Evolutionary conservation across 495 filamentous ascomycete genomes (phyloP).

Genomic region (Penicillium roqueforti): DNA sequence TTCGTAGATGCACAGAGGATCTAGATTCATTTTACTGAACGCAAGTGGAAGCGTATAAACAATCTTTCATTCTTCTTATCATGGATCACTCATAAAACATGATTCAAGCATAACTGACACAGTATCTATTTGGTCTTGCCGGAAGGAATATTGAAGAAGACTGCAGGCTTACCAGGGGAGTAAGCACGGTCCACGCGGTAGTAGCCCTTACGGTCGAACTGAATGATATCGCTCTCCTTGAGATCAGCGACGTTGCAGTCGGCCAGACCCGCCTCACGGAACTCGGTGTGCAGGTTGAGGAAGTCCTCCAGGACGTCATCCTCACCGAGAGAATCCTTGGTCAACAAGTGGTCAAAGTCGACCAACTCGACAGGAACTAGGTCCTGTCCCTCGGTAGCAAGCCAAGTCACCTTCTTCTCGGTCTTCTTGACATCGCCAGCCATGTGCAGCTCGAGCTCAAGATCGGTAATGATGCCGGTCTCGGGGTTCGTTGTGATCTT

Average conservation of each 20-base stretch:
- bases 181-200: slow-evolving; percentile 69
- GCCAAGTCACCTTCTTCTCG: slow-evolving; percentile 94
- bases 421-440: slow-evolving; percentile 88
- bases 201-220: slow-evolving; percentile 91
- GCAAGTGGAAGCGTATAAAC: background rate
- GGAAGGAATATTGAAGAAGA: slow-evolving; percentile 76
- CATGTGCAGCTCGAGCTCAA: slow-evolving; percentile 78
- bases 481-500: slow-evolving; percentile 58
- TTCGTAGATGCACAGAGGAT: background rate
- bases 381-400: slow-evolving; percentile 68
- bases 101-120: slow-evolving; percentile 2
- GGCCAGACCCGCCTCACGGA: slow-evolving; percentile 67
- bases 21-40: background rate
- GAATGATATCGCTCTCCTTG: slow-evolving; percentile 80
- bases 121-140: slow-evolving; percentile 50
- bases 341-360: slow-evolving; percentile 89
- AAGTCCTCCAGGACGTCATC: slow-evolving; percentile 80
- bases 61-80: background rate
- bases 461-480: slow-evolving; percentile 53
- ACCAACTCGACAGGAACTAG: slow-evolving; percentile 78
- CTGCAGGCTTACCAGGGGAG: slow-evolving; percentile 57
- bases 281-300: slow-evolving; percentile 70
- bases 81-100: slow-evolving; percentile 6
- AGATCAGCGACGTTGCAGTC: slow-evolving; percentile 75
- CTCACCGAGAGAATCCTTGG: slow-evolving; percentile 81